Conservation (phyloP, 805 yeast species). For the Saccharomycopsis schoenii region DNA sequence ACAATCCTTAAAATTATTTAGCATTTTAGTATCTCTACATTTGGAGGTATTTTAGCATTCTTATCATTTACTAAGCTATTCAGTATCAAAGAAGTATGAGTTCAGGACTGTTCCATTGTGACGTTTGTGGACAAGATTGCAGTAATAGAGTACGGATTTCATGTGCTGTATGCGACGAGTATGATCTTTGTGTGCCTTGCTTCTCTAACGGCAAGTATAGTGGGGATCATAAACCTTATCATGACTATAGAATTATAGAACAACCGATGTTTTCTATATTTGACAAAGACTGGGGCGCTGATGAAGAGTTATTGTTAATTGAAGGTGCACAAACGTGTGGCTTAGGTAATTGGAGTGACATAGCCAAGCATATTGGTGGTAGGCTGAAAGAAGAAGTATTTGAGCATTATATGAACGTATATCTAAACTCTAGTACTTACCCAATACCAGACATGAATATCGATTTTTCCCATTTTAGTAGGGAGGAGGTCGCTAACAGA, state of each 20-base stretch:
- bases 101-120: conserved; percentile 68
- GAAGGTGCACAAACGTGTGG: conserved; percentile 92
- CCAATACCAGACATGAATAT: conserved; percentile 85
- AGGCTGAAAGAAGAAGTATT: conserved; percentile 87
- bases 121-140: conserved; percentile 93
- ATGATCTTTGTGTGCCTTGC: conserved; percentile 97
- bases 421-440: conserved; percentile 59
- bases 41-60: no score
- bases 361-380: conserved; percentile 93
- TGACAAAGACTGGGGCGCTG: conserved; percentile 94
- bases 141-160: conserved; percentile 83
- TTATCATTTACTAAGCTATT: no score
- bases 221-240: conserved; percentile 88
- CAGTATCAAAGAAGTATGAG: conserved; percentile 4
- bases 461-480: conserved; percentile 49
- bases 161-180: conserved; percentile 89
- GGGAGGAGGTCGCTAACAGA: conserved; percentile 56
- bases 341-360: conserved; percentile 95
- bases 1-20: no score
- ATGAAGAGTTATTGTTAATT: conserved; percentile 79
- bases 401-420: conserved; percentile 65
- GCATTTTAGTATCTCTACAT: no score
- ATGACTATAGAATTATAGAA: conserved; percentile 84
- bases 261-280: conserved; percentile 93
- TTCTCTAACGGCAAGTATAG: conserved; percentile 75